Evolutionary conservation across 1,284 basidiomycete species (phyloP), one percentile per base, ranked within the genome.

Genomic region (Thelephora terrestris): DNA sequence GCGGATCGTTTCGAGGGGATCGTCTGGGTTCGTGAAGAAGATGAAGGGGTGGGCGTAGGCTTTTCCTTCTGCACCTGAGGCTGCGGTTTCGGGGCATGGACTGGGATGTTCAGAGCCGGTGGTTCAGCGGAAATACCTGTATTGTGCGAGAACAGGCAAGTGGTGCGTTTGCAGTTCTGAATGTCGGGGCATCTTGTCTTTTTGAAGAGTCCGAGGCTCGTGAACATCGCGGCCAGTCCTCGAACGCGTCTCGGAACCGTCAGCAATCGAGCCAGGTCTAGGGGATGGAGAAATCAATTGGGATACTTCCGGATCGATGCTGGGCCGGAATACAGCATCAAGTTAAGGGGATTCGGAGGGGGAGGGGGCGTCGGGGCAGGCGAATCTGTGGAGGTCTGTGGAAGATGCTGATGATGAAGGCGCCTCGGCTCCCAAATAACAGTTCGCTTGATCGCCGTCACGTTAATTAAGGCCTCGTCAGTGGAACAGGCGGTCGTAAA

Each of bases 131-230:
- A 61, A 17, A 73, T 50, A 47, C 71, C 65, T 3, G 59, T 51
- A 5, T 64, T 59, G 62, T 88, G 85, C 27, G 78, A 80, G 64
- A 82, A 88, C 21, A 83, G 56, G 60, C 87, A 90, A 49, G 66
- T 60, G 4, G 61, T 50, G n/a, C 76, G 67, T 4, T 57, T 59
- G 58, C 86, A 88, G 23, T 58, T 51, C 1, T 56, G 48, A 52
- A 52, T 60, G 27, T 80, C 72, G 12, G 86, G 86, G 67, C 87
- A 91, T 18, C 72, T 62, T n/a, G 81, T 57, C 3, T 64, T 63
- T 20, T 69, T 69, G 61, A 90, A 88, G 10, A 84, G 70, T 9
- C 71, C 70, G 6, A 73, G 60, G 1, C 75, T 67, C 9, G 82
- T 73, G 61, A 91, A 89, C 87, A 91, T 89, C 40, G 47, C 43